Percentiles rank a stretch among this genome's conserved stretches.
phyloP scores from a whole-genome alignment of 2,329 filamentous ascomycete genomes.

The Aspergillus glaucus region DNA sequence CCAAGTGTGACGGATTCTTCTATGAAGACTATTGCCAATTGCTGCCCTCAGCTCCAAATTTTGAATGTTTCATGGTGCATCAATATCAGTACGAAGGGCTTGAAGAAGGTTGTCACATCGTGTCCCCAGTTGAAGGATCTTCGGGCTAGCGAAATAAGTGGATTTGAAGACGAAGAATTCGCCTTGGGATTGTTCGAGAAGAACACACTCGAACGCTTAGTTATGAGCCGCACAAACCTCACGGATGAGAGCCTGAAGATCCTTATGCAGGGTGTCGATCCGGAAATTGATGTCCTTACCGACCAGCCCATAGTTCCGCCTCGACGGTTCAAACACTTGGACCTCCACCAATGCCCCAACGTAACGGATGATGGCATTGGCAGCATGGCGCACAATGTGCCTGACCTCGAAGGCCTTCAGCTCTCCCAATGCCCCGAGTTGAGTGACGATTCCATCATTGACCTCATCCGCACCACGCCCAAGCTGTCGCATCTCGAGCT shows the following conservation, averaged over 20 bases:
- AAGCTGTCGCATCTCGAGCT: constrained; percentile 79
- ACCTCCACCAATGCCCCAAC: constrained; percentile 70
- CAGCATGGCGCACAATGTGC: constrained; percentile 66
- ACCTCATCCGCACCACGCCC: constrained; percentile 68
- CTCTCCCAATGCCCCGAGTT: constrained; percentile 71
- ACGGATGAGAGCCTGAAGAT: constrained; percentile 66
- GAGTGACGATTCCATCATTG: constrained; percentile 65
- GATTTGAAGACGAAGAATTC: constrained; percentile 68
- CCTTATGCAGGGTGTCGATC: constrained; percentile 69
- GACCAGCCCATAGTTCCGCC: constrained; percentile 68
- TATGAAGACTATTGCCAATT: constrained; percentile 76
- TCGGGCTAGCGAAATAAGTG: constrained; percentile 71
- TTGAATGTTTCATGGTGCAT: constrained; percentile 93
- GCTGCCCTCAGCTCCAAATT: constrained; percentile 73
- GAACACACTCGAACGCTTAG: constrained; percentile 76
- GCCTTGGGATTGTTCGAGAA: constrained; percentile 68
- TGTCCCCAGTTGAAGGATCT: constrained; percentile 73
- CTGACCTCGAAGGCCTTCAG: constrained; percentile 74
- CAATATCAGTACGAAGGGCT: constrained; percentile 70
- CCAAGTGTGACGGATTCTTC: constrained; percentile 69
- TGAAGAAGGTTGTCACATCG: constrained; percentile 64
- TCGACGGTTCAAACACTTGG: constrained; percentile 73
- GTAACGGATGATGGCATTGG: constrained; percentile 69
- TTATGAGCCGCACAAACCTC: constrained; percentile 71
- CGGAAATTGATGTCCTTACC: constrained; percentile 75